phyloP scores from a whole-genome alignment of 345 rosid species.

The Psidium guajava region DNA sequence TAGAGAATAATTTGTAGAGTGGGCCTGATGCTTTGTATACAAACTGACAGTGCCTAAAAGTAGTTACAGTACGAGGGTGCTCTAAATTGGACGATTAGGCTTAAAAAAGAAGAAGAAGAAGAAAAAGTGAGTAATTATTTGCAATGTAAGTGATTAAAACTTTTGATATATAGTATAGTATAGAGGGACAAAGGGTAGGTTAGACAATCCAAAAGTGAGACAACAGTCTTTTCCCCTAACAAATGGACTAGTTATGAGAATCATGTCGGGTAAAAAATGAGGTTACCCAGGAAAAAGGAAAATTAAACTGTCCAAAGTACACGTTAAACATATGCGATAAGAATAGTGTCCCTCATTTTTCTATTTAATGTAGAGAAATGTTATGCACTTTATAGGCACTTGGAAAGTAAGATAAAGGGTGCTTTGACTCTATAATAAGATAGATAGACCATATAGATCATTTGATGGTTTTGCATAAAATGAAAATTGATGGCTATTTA shows the following conservation, averaged over 20 bases:
- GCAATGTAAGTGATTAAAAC: background rate
- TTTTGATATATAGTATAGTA: background rate
- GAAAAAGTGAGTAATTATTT: background rate
- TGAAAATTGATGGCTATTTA: background rate
- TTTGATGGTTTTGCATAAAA: background rate
- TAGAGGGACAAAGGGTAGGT: background rate
- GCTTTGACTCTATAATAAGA: background rate
- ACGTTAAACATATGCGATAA: background rate
- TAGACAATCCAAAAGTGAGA: background rate
- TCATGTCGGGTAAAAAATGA: background rate
- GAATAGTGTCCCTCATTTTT: background rate
- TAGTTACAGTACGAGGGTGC: background rate
- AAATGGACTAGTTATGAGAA: background rate
- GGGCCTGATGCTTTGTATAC: background rate
- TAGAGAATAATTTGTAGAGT: too few relatives aligned
- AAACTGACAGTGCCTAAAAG: background rate
- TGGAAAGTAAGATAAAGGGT: background rate
- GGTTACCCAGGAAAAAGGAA: background rate
- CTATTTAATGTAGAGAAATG: background rate
- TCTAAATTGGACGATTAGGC: background rate
- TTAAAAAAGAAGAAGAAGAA: background rate
- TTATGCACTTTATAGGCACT: background rate
- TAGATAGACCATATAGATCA: background rate
- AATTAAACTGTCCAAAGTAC: background rate
- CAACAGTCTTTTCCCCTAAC: too few relatives aligned